Percentiles rank a stretch among this genome's conserved stretches.
phyloP scores from a whole-genome alignment of 2,329 filamentous ascomycete genomes.

The Cladophialophora immunda region DNA sequence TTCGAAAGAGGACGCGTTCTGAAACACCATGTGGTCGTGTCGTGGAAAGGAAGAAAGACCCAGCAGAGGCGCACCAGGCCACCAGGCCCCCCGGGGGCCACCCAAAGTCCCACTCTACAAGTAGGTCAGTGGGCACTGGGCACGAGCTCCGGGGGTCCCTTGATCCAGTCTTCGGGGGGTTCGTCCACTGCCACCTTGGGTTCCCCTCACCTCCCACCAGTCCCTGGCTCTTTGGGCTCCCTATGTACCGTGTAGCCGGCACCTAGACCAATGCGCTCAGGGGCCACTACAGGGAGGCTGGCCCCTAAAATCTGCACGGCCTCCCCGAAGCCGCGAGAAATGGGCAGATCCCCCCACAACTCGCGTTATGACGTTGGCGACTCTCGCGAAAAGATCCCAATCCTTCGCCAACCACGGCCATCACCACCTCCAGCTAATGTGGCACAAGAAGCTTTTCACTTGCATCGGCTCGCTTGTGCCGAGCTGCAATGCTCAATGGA shows the following conservation, averaged over 20 bases:
- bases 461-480: neutral
- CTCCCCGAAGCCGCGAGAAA: neutral
- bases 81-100: neutral
- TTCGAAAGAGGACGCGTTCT: slow-evolving; percentile 21
- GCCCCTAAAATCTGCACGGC: neutral
- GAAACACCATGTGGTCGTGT: slow-evolving; percentile 10
- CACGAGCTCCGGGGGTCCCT: too few species aligned
- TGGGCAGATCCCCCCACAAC: neutral
- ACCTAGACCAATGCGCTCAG: too few species aligned
- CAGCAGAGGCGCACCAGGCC: too few species aligned
- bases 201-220: too few species aligned
- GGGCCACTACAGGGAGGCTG: too few species aligned
- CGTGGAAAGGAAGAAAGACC: neutral
- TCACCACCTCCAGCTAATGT: too few species aligned
- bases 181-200: too few species aligned
- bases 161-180: too few species aligned
- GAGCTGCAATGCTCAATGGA: slow-evolving; percentile 4
- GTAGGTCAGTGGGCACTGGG: too few species aligned
- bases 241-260: too few species aligned
- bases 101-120: neutral
- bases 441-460: neutral
- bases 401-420: neutral
- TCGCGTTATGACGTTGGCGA: neutral
- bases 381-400: neutral
- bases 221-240: too few species aligned